phyloP scores from a whole-genome alignment of 1,284 basidiomycete genomes.

The Heterobasidion irregulare region DNA sequence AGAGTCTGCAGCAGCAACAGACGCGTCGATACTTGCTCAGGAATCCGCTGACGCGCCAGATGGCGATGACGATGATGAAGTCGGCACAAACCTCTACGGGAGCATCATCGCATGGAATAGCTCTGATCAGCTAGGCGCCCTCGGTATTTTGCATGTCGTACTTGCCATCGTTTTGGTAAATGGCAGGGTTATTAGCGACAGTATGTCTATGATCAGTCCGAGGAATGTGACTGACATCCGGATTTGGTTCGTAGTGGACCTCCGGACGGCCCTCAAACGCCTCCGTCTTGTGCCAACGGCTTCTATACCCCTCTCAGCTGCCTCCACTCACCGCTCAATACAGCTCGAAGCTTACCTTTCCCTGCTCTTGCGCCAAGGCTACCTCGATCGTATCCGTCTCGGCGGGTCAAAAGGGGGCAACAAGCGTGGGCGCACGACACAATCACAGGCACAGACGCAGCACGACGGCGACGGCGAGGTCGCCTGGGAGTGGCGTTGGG shows the following conservation, averaged over 20 bases:
- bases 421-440: conserved; percentile 42
- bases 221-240: too few species aligned
- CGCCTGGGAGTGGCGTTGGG: conserved; percentile 74
- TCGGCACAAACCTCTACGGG: conserved; percentile 32
- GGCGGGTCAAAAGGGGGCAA: conserved; percentile 32
- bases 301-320: conserved; percentile 37
- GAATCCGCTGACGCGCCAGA: conserved; percentile 37
- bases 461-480: conserved; percentile 38
- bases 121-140: conserved; percentile 50
- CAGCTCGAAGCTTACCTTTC: conserved; percentile 51
- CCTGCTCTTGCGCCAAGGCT: conserved; percentile 53
- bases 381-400: conserved; percentile 48
- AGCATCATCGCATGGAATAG: conserved; percentile 63
- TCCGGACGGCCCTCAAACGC: conserved; percentile 52
- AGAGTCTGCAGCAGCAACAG: conserved; percentile 45
- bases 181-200: conserved; percentile 55
- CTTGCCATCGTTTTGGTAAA: conserved; percentile 66
- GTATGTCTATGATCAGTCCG: conserved; percentile 29
- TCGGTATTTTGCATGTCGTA: conserved; percentile 63
- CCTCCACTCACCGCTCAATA: conserved; percentile 37
- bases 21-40: conserved; percentile 47
- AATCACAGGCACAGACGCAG: conserved; percentile 26
- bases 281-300: conserved; percentile 42
- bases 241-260: conserved; percentile 32
- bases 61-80: conserved; percentile 30